These are phyloP conservation scores for barley (Hordeum vulgare) DNA, from an alignment of 176 grass and related monocot species.

Conservation along the genomic window DNA sequence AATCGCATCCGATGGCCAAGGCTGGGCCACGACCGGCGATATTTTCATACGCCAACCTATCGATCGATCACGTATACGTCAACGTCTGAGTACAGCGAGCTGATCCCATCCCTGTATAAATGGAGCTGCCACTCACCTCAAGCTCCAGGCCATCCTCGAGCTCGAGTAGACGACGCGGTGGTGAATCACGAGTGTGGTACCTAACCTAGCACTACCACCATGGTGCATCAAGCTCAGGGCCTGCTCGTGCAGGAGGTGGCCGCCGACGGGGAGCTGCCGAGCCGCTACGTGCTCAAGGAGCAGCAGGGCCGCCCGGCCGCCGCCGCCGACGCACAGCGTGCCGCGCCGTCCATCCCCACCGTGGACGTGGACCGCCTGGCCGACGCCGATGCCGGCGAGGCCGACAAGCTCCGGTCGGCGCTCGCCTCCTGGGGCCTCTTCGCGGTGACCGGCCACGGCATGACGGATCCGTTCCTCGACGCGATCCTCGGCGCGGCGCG, in stretches of 20 bases:
- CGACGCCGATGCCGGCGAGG: constrained; percentile 27
- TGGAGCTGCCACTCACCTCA: background rate
- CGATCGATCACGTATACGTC: background rate
- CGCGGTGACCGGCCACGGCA: constrained; percentile 28
- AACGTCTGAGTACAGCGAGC: background rate
- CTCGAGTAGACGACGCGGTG: background rate
- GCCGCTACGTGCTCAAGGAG: background rate
- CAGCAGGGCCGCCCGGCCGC: background rate
- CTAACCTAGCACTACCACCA: background rate
- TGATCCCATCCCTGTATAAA: background rate
- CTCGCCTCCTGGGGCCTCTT: constrained; percentile 54
- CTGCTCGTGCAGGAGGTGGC: background rate
- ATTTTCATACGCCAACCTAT: too few relatives aligned
- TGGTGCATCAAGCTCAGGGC: background rate
- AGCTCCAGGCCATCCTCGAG: background rate
- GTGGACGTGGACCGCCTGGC: constrained; percentile 40
- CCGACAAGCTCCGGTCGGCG: constrained; percentile 31
- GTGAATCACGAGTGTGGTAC: background rate
- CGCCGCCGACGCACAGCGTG: too few relatives aligned
- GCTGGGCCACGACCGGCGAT: too few relatives aligned
- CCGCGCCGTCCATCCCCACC: constrained; percentile 22
- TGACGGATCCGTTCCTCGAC: constrained; percentile 28
- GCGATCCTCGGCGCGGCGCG: constrained; percentile 10
- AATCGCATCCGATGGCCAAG: too few relatives aligned
- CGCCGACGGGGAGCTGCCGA: background rate